These are phyloP conservation scores for Trichoderma sp. DNA, from an alignment of 2,329 filamentous ascomycete species.

Conservation along the genomic window DNA sequence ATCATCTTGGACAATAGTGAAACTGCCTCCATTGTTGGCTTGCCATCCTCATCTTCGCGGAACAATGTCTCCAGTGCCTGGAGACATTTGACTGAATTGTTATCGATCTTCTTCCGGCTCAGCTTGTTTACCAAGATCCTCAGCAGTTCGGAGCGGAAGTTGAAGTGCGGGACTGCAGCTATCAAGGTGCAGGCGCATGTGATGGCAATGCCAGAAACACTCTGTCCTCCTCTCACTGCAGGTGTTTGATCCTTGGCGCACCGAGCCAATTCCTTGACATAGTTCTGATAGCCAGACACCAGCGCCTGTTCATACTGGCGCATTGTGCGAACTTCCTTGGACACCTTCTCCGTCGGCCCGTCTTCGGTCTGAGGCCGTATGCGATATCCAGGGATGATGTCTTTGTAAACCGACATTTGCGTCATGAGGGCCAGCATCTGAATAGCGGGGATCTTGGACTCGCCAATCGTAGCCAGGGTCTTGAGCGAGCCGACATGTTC, in stretches of 20 bases:
- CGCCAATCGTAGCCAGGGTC: slow-evolving; percentile 69
- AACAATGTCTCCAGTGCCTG: slow-evolving; percentile 81
- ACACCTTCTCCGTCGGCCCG: slow-evolving; percentile 73
- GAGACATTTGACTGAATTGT: slow-evolving; percentile 73
- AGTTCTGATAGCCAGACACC: slow-evolving; percentile 78
- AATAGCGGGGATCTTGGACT: slow-evolving; percentile 68
- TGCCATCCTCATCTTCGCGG: slow-evolving; percentile 82
- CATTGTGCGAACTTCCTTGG: slow-evolving; percentile 83
- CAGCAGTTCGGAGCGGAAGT: slow-evolving; percentile 84
- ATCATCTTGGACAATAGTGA: slow-evolving; percentile 90
- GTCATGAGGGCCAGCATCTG: slow-evolving; percentile 84
- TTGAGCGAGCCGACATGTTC: slow-evolving; percentile 82
- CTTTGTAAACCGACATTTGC: slow-evolving; percentile 88
- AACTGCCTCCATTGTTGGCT: slow-evolving; percentile 82
- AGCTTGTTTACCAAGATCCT: slow-evolving; percentile 85
- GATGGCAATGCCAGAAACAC: slow-evolving; percentile 72
- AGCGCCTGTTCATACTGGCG: slow-evolving; percentile 85
- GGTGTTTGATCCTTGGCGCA: slow-evolving; percentile 59
- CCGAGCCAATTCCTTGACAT: slow-evolving; percentile 71
- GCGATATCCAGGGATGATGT: slow-evolving; percentile 92
- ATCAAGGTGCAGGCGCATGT: slow-evolving; percentile 82
- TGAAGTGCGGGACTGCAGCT: slow-evolving; percentile 88
- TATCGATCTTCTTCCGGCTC: slow-evolving; percentile 67
- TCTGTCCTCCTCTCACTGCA: slow-evolving; percentile 41
- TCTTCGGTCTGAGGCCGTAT: slow-evolving; percentile 81